A percentile compares a stretch with the other conserved stretches of the same genome.
Conservation (phyloP, 441 rosid species). For the Kokia cookei region DNA sequence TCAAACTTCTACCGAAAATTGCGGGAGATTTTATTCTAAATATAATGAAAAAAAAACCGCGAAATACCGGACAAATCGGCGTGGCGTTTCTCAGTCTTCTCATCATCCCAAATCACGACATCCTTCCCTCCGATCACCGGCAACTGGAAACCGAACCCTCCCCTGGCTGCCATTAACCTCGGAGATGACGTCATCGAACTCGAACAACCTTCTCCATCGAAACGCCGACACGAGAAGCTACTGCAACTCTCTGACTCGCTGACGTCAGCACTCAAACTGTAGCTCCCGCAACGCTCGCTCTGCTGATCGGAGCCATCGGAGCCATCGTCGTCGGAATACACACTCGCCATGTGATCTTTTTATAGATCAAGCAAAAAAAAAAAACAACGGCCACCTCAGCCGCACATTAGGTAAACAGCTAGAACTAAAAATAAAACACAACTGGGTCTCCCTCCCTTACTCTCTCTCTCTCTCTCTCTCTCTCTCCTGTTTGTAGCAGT, state of each 20-base stretch:
- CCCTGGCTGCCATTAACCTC: conserved; percentile 18
- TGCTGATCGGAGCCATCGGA: conserved; percentile 47
- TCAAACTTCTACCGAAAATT: conserved; percentile 3
- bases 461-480: too few species aligned
- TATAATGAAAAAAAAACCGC: background rate
- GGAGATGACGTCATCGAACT: conserved; percentile 72
- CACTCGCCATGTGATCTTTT: conserved; percentile 39
- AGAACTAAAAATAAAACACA: background rate
- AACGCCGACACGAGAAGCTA: conserved; percentile 65
- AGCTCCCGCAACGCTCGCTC: conserved; percentile 84
- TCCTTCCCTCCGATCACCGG: conserved; percentile 77
- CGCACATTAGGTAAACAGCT: background rate
- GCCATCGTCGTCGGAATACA: conserved; percentile 61
- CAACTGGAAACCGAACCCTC: conserved; percentile 43
- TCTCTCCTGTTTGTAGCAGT: background rate
- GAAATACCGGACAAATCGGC: conserved; percentile 52
- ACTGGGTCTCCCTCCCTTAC: background rate
- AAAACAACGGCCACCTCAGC: conserved; percentile 19
- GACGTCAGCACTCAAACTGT: conserved; percentile 89
- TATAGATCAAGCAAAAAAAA: too few species aligned
- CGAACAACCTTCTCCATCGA: conserved; percentile 58
- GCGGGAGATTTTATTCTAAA: background rate
- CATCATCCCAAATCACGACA: conserved; percentile 61
- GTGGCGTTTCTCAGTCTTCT: conserved; percentile 45
- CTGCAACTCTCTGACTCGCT: conserved; percentile 92